Evolutionary conservation across 2,329 filamentous ascomycete genomes (phyloP), one percentile per base, ranked within the genome.

Genomic region (Fusarium sp.): DNA sequence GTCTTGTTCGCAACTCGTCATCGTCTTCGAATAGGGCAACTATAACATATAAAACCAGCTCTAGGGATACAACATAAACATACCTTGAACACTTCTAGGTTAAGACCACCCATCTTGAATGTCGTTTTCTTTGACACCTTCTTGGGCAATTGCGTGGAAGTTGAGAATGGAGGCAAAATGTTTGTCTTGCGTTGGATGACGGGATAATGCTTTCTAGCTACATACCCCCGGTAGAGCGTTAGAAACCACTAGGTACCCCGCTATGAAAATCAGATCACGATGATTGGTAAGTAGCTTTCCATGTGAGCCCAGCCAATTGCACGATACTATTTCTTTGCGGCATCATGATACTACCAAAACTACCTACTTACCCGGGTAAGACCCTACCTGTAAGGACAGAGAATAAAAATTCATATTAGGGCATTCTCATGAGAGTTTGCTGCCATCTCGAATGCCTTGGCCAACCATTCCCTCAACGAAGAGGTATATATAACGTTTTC

Each of bases 41-140:
- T 47, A 36, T 39, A 18, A 47, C 24, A 32, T 32, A n/a, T 41
- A 54, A n/a, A 28, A 39, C 14, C 36, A 41, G 44, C 28, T n/a
- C 10, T 10, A 47, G 10, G 7, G 17, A 44, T 32, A 26, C 4
- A 35, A 18, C 24, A 22, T 20, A 17, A 24, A 42, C 82, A 65
- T 85, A 96, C 96, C 87, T 98, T 98, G 89, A 97, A 95, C 75
- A 98, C 91, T 87, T 98, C 96, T 67, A 98, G 90, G 83, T 98
- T 98, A 35, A 95, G 90, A 60, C 95, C 94, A 59, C 90, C 94
- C 91, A 98, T 79, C 55, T 69, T 79, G 66, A 73, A 48, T 38
- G 57, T 59, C 22, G 44, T 60, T 47, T 35, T 38, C 51, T 74
- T 48, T 24, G 41, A 28, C 41, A 36, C 47, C 68, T 47, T 35